Percentiles rank a stretch among this genome's conserved stretches.
These are phyloP conservation scores for Russula griseocarnosa DNA, from an alignment of 768 basidiomycete species.

Conservation along the genomic window DNA sequence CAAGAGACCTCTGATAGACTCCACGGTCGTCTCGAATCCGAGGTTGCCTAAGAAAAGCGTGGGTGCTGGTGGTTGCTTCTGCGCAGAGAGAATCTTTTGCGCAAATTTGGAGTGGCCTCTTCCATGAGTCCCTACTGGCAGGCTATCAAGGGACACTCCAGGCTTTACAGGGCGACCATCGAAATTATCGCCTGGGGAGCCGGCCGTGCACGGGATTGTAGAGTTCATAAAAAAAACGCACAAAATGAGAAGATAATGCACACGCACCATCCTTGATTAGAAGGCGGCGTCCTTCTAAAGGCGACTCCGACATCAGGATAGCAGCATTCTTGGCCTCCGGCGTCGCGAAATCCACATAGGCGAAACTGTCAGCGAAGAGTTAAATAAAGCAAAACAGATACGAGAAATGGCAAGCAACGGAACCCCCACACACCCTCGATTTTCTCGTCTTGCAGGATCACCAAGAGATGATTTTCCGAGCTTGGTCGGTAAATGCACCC, in stretches of 20 bases:
- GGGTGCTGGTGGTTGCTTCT: constrained; percentile 79
- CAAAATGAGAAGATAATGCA: constrained; percentile 25
- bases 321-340: constrained; percentile 70
- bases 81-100: constrained; percentile 68
- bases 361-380: constrained; percentile 56
- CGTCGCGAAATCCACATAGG: constrained; percentile 91
- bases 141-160: constrained; percentile 34
- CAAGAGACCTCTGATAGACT: constrained; percentile 66
- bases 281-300: constrained; percentile 77
- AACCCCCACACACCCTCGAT: constrained; percentile 64
- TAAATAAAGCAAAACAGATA: not conserved
- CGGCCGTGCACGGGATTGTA: too few relatives aligned
- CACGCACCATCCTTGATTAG: constrained; percentile 88
- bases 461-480: constrained; percentile 40
- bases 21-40: constrained; percentile 83
- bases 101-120: constrained; percentile 57
- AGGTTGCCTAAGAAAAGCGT: constrained; percentile 94
- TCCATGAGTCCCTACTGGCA: constrained; percentile 34
- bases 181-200: constrained; percentile 66
- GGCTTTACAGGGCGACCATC: constrained; percentile 58
- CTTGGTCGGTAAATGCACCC: constrained; percentile 85
- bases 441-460: constrained; percentile 52
- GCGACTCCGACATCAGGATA: constrained; percentile 75
- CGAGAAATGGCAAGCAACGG: constrained; percentile 24
- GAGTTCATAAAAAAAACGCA: not conserved